Base-by-base conservation (phyloP, 768 basidiomycete genomes). In the Collybia sp. region DNA sequence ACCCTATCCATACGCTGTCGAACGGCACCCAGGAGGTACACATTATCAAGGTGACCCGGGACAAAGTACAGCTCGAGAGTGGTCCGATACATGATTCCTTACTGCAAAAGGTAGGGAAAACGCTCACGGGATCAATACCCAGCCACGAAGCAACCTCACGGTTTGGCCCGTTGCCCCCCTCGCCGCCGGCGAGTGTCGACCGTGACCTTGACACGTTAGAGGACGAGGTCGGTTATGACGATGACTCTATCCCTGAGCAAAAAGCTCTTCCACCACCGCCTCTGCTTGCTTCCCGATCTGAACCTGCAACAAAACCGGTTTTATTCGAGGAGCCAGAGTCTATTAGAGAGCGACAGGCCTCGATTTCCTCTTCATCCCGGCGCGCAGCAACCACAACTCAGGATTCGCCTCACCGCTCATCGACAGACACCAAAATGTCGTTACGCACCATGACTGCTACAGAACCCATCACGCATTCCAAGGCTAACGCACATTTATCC, bases 1-100 rank as follows among this genome's bases (percentile, higher is more conserved):
- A 69, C 30, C 62, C 69, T 10, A 44, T 67, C 19, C 69, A 66
- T 40, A 50, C 55, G 55, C 67, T 30, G 57, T 58, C 0, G 45
- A 56, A 17, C 46, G 25, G 25, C 25, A 8, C 71, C 12, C 73
- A 78, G 53, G 77, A 80, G 49, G 59, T 79, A 12, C 79, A 79
- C 52, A 68, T 82, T 43, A 61, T 81, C 45, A 76, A 75, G 55
- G 73, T 82, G 41, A 73, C 77, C 5, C 64, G 68, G 25, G 76
- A 82, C 56, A 56, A 58, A 11, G 67, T 78, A 46, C 59, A 70
- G 48, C 55, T 77, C 46, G 69, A 72, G 47, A 43, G 71, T 9
- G 67, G 68, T 44, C 57, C 62, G 37, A 55, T 61, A 43, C 56
- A 66, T 6, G 61, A 61, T 37, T 56, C 68, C 11, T 53, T 69